Base-by-base conservation (phyloP, 2,329 filamentous ascomycete genomes). In the Penicillium sp. region DNA sequence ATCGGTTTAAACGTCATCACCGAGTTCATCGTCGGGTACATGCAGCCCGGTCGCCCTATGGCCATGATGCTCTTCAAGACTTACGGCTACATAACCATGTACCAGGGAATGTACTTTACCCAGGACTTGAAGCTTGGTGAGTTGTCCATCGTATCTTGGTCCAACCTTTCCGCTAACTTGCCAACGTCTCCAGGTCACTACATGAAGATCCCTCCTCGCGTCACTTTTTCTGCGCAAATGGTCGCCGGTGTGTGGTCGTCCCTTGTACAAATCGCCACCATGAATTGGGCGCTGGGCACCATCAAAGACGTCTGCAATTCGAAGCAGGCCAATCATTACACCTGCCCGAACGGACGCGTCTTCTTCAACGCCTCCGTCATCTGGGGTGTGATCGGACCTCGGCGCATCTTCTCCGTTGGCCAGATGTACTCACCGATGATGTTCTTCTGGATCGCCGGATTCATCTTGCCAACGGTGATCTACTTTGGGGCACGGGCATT, bases 41-140 rank as follows among this genome's bases (percentile, higher is more conserved):
- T 89, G 77, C 80, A 87, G 44, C 86, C 86, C 0, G 87, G 87
- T 24, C 79, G 79, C 3, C 86, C 87, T 1, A 76, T 89, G 54
- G 85, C 85, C 43, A 85, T 89, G 79, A 90, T 90, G 86, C 80
- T 89, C 73, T 89, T 89, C 75, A 89, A 89, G 71, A 87, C 85
- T 55, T 89, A 86, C 62, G 84, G 85, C 45, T 88, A 87, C 65
- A 81, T 88, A 50, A 83, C 78, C 70, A 86, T 87, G 82, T 76
- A 76, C 14, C 83, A 87, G 66, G 85, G 82, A 0, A 74, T 87
- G 44, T 84, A 81, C 66, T 87, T 87, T 66, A 75, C 78, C 5
- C 81, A 85, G 65, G 85, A 87, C 59, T 76, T 87, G 61, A 87
- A 87, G 67, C 76, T 86, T 2, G 85, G 65, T 67, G 45, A 28